Conservation (phyloP, 108 stramenopile genomes). For the Conticribra weissflogii region DNA sequence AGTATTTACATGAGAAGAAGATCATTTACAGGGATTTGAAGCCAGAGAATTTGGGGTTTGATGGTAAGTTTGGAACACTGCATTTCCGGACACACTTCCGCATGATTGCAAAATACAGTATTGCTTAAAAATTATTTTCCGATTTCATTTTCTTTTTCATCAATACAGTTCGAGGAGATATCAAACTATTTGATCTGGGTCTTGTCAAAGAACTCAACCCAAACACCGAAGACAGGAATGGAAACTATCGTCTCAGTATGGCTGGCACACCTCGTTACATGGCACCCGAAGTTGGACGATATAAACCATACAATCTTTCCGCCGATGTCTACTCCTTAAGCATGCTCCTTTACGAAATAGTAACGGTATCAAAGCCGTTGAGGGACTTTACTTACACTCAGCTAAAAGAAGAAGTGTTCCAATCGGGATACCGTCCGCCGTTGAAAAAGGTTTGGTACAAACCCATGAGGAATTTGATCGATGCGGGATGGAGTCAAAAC, state of each 20-base stretch:
- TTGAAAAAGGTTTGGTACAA: slow-evolving; percentile 24
- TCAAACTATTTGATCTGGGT: slow-evolving; percentile 50
- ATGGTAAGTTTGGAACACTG: slow-evolving; percentile 46
- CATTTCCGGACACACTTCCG: no score
- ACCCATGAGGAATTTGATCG: slow-evolving; percentile 19
- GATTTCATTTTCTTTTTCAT: no score
- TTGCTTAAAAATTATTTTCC: no score
- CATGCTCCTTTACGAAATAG: slow-evolving; percentile 76
- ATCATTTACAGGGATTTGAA: slow-evolving; percentile 87
- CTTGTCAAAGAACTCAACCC: slow-evolving; percentile 47
- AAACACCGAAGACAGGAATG: slow-evolving; percentile 8
- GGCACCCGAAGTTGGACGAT: slow-evolving; percentile 39
- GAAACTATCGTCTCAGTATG: slow-evolving; percentile 42
- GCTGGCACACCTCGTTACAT: slow-evolving; percentile 49
- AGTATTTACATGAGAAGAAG: slow-evolving; percentile 67
- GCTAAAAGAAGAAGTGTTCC: slow-evolving; percentile 33
- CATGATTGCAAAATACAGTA: no score
- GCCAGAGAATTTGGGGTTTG: slow-evolving; percentile 51
- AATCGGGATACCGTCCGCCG: slow-evolving; percentile 25
- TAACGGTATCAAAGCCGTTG: slow-evolving; percentile 52
- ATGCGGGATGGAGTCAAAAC: slow-evolving; percentile 35
- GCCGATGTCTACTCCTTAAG: slow-evolving; percentile 82
- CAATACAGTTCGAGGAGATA: slow-evolving; percentile 31
- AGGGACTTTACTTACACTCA: slow-evolving; percentile 23
- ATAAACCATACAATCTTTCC: slow-evolving; percentile 39